A percentile compares a stretch with the other conserved stretches of the same genome.
Evolutionary conservation across 257 asterid species (phyloP).

Genomic region (Capsicum chinense): DNA sequence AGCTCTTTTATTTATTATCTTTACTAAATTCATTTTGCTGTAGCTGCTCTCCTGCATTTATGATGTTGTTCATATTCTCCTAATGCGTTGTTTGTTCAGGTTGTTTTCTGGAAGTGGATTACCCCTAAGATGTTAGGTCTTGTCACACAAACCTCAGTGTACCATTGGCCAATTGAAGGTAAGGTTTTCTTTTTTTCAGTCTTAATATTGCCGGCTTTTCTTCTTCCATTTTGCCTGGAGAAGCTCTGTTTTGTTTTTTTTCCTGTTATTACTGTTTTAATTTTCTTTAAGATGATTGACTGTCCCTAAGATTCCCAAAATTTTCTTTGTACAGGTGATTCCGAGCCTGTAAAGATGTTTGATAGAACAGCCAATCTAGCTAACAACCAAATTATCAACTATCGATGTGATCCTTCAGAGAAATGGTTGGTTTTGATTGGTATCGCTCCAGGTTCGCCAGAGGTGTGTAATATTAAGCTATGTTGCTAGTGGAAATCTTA

Average conservation of each 20-base stretch:
- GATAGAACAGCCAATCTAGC: constrained; percentile 94
- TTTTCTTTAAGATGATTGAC: background rate
- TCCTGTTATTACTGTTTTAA: background rate
- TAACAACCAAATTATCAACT: constrained; percentile 92
- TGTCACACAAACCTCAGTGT: constrained; percentile 93
- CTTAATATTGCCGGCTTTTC: background rate
- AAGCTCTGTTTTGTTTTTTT: background rate
- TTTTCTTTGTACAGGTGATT: constrained; percentile 63
- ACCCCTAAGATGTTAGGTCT: constrained; percentile 91
- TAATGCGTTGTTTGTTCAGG: constrained; percentile 47
- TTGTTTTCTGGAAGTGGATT: constrained; percentile 99
- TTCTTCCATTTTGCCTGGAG: background rate
- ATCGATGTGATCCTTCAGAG: constrained; percentile 96
- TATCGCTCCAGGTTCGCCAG: constrained; percentile 96
- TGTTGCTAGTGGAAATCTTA: constrained; percentile 2
- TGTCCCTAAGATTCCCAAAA: background rate
- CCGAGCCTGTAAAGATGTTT: constrained; percentile 94
- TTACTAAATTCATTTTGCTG: background rate
- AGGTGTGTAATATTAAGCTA: constrained; percentile 55
- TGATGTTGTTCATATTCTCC: constrained; percentile 13
- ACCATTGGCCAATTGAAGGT: constrained; percentile 98
- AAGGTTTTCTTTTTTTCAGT: constrained; percentile 13
- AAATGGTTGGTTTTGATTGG: constrained; percentile 99
- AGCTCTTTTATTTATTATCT: constrained; percentile 20
- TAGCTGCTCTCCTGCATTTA: constrained; percentile 1